Base-by-base conservation (phyloP, 2,329 filamentous ascomycete genomes). In the Botryotinia calthae region DNA sequence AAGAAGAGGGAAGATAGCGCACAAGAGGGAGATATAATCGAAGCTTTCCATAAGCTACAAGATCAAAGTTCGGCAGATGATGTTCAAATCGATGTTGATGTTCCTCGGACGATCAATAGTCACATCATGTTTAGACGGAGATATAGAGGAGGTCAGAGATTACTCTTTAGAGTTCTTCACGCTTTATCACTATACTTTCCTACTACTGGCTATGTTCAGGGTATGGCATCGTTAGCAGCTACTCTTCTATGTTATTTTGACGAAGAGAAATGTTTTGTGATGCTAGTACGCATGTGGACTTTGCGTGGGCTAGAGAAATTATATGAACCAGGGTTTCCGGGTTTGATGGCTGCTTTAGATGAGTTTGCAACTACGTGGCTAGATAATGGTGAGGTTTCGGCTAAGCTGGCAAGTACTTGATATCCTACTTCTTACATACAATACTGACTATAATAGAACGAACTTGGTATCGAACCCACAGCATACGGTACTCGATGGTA, bases 401-500 rank as follows among this genome's bases (percentile, higher is more conserved):
- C 86, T 78, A 94, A 95, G 82, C 85, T 98, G 81, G 91, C 94
- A 86, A 86, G 91, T 86, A 65, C 70, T 65, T 40, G 34, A 31
- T 59, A 28, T 34, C n/a, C 48, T 54, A 56, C 18, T 70, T 34
- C 12, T 56, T 40, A 34, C 8, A 18, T 25, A 44, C 12, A 37
- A 70, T 34, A 69, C 74, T 76, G 73, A 79, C 65, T 61, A 20
- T 73, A 46, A 71, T 76, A 94, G 91, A 87, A 87, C 65, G 91
- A 95, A 74, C 87, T 98, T 44, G 87, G 87, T 75, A 96, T 99
- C 77, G 90, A 93, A 59, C 90, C 93, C 28, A 97, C 94, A 2
- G 91, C 95, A n/a, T 99, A 98, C 80, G 96, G 95, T 46, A 98
- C 95, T 6, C 88, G 95, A 70, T 99, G 96, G 96, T 99, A 99